Base-by-base conservation (phyloP, 2,329 filamentous ascomycete species). In the Botrytis squamosa region DNA sequence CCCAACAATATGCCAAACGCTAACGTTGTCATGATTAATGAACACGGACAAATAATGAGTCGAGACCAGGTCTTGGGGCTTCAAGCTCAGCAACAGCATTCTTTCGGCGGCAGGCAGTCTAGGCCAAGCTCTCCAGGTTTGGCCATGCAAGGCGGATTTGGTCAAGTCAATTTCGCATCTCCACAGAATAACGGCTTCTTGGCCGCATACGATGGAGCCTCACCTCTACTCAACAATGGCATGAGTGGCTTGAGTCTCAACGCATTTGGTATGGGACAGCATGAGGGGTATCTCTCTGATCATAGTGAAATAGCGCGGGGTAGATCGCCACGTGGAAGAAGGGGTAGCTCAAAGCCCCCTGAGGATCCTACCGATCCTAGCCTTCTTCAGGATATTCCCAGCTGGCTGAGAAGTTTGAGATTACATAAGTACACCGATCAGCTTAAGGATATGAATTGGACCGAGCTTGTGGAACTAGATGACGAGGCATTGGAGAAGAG, bases 361-460 rank as follows among this genome's bases (percentile, higher is more conserved):
- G 96, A 99, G 86, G 96, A 99, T 80, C 96, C 96, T 6, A 98
- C 95, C 33, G 96, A 99, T 83, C 92, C 93, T 25, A 90, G 88
- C 60, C 88, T 99, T 75, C 87, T 99, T 78, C 93, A 97, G 84
- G 96, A 99, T 81, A 98, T 99, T 78, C 95, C 96, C 72, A 92
- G 91, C 82, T 99, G 96, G 96, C 88, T 99, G 80, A 91, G 96
- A 82, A 98, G 94, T 82, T 88, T 98, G 81, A 91, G 96, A 75
- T 87, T 99, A 80, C 96, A 99, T 87, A 99, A 99, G 86, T 99
- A 99, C 84, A 99, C 96, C 16, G 96, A 99, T 78, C 97, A 98
- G 79, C 85, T 99, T 76, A 99, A 98, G 85, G 95, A 98, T 81
- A 90, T 98, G 86, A 94, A 96, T 80, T 99, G 96, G 96, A 93